Evolutionary conservation across 2,329 filamentous ascomycete genomes (phyloP), one percentile per base, ranked within the genome.

Genomic region (Ceratocystis alfenasii): DNA sequence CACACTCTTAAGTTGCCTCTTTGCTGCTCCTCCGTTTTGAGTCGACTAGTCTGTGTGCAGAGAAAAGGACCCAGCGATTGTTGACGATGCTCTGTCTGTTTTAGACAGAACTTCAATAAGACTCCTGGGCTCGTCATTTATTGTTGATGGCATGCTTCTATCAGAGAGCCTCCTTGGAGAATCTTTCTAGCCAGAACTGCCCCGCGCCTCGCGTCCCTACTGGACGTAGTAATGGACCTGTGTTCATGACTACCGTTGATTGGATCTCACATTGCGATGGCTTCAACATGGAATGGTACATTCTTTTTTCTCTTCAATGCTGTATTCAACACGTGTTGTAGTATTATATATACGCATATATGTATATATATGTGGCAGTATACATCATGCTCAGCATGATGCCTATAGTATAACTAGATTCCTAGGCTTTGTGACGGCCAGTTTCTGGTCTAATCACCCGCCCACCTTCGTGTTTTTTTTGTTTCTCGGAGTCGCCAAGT

Each of bases 1-100:
- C 90, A 93, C 88, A 87, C 89, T 88, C 87, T 95, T 96, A 88
- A 96, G 91, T 94, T 95, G 89, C 83, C 90, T 91, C 83, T 83
- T 85, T 78, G 77, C 80, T 80, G 74, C 81, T 83, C 78, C 78
- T 82, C 88, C 83, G 83, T 93, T 86, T 85, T 84, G 84, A 91
- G 89, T 86, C 87, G 86, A 94, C 92, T 86, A 94, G 91, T 96
- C 91, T 89, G 85, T 86, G 88, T 95, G 91, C 91, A 89, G 81
- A 96, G 81, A 96, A 82, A 67, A 77, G 83, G 64, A 75, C 77
- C 76, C 76, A 74, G 71, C 71, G 73, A 28, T 73, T 71, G 70
- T 74, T 76, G 76, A 74, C 75, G 76, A 75, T 73, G 48, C 61
- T 72, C 68, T 70, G 71, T 71, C 76, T 82, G 82, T 84, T 79